phyloP scores from a whole-genome alignment of 225 moss, liverwort and hornwort genomes.

The Marchantia polymorpha region DNA sequence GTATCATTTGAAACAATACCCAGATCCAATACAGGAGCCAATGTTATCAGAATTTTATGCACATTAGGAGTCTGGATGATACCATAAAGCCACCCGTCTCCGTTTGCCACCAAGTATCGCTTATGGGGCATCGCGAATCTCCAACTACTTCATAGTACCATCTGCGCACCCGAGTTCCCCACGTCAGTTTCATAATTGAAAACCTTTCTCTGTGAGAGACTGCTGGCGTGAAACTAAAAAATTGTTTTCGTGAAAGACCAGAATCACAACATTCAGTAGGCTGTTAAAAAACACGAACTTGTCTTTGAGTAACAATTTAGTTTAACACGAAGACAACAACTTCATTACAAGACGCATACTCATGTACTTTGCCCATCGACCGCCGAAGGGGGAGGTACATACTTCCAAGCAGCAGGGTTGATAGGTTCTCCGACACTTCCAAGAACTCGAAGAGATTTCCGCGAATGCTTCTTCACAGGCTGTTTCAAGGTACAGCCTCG shows the following conservation, averaged over 20 bases:
- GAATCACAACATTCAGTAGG: too few species aligned
- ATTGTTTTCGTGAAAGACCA: too few species aligned
- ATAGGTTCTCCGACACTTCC: constrained; percentile 97
- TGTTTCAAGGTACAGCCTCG: constrained; percentile 26
- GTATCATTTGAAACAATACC: background rate
- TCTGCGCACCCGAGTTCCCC: constrained; percentile 16
- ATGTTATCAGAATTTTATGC: background rate
- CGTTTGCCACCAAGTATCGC: constrained; percentile 99
- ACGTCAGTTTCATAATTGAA: too few species aligned
- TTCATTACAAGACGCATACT: background rate
- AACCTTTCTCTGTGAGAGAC: background rate
- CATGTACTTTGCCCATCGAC: background rate
- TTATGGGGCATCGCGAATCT: constrained; percentile 80
- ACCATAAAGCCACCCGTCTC: constrained; percentile 99
- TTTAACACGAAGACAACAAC: too few species aligned
- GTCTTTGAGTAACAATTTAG: too few species aligned
- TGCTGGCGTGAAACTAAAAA: too few species aligned
- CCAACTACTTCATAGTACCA: constrained; percentile 98
- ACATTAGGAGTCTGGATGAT: background rate
- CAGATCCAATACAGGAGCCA: too few species aligned
- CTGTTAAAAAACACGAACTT: too few species aligned
- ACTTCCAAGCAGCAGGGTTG: constrained; percentile 93
- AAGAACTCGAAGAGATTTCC: constrained; percentile 75
- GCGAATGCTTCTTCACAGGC: constrained; percentile 78
- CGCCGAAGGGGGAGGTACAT: background rate